A percentile compares a stretch with the other conserved stretches of the same genome.
These are phyloP conservation scores for Boletus eberwhitei DNA, from an alignment of 768 basidiomycete species.

Conservation along the genomic window DNA sequence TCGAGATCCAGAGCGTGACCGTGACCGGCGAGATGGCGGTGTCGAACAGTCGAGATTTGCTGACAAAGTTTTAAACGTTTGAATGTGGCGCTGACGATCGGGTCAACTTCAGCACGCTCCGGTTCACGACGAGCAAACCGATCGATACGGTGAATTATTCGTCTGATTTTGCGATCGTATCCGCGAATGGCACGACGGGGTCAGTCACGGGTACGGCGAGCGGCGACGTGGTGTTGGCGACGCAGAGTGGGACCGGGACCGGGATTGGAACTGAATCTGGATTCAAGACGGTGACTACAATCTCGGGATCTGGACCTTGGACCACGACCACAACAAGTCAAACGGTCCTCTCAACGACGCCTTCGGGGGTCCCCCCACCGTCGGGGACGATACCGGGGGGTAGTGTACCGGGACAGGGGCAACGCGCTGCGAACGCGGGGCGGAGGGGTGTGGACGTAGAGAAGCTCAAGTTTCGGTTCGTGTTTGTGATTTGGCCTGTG, in stretches of 20 bases:
- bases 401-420: not conserved
- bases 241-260: slow-evolving; percentile 1
- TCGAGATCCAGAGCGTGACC: slow-evolving; percentile 17
- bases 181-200: slow-evolving; percentile 15
- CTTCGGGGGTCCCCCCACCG: slow-evolving; percentile 7
- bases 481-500: slow-evolving; percentile 55
- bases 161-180: slow-evolving; percentile 46
- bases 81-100: not conserved
- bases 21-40: slow-evolving; percentile 15
- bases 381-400: slow-evolving; percentile 7
- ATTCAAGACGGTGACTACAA: slow-evolving; percentile 1
- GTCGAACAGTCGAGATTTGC: slow-evolving; percentile 5
- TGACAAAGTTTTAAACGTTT: not conserved
- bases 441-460: slow-evolving; percentile 30
- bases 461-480: slow-evolving; percentile 42
- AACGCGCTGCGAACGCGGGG: slow-evolving; percentile 18
- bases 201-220: not conserved
- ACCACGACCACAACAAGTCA: slow-evolving; percentile 1
- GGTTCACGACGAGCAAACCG: slow-evolving; percentile 31
- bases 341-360: not conserved
- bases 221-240: slow-evolving; percentile 3
- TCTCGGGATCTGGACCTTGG: slow-evolving; percentile 3
- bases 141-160: slow-evolving; percentile 40
- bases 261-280: not conserved
- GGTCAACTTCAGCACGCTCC: slow-evolving; percentile 23